Conservation (phyloP, 441 rosid species). For the Codiaeum variegatum region DNA sequence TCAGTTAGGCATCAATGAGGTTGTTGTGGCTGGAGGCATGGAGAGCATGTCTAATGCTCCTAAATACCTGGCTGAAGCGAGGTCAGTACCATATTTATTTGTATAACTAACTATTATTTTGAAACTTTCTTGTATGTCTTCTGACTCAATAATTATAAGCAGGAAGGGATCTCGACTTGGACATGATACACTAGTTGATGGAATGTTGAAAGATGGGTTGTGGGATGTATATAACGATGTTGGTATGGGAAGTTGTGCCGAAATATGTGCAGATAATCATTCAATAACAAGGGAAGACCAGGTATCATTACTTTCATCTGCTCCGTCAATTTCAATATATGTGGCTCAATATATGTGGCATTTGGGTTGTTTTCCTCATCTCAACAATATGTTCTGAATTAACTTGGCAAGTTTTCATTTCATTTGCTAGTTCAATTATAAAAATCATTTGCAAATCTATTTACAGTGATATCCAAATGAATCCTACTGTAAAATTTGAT, state of each 20-base stretch:
- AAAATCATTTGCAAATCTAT: neutral
- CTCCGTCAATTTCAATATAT: slow-evolving; percentile 4
- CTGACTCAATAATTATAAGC: slow-evolving; percentile 7
- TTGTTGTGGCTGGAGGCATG: slow-evolving; percentile 98
- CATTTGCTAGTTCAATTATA: neutral
- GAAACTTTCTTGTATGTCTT: neutral
- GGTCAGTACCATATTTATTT: slow-evolving; percentile 37
- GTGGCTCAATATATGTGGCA: neutral
- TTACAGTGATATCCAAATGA: neutral
- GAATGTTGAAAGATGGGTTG: slow-evolving; percentile 93
- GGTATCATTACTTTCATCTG: slow-evolving; percentile 34
- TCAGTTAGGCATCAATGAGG: slow-evolving; percentile 85
- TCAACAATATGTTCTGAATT: neutral
- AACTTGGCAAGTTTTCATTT: neutral
- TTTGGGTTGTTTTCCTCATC: neutral
- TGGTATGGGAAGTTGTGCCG: slow-evolving; percentile 97
- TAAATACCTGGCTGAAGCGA: slow-evolving; percentile 89
- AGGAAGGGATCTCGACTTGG: slow-evolving; percentile 94
- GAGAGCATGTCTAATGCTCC: slow-evolving; percentile 96
- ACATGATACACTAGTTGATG: slow-evolving; percentile 91
- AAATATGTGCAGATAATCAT: slow-evolving; percentile 80
- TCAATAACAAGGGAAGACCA: slow-evolving; percentile 78
- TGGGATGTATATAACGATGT: slow-evolving; percentile 95
- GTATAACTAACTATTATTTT: slow-evolving; percentile 3
- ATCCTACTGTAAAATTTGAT: neutral